Base-by-base conservation (phyloP, 257 asterid species). In the Solanum tarapatanum region DNA sequence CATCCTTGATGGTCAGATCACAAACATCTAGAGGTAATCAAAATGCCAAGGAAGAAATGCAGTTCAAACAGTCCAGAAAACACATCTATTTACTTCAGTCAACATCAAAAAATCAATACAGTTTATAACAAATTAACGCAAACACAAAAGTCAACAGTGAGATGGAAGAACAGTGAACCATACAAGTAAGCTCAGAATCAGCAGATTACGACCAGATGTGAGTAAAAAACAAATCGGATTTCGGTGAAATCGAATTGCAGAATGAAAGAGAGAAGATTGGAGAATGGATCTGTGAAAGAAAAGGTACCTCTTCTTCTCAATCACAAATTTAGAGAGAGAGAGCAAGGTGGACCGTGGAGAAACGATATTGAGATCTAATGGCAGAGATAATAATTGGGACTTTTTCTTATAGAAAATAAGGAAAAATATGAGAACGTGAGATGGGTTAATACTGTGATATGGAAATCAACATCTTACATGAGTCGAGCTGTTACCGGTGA, bases 341-440 rank as follows among this genome's bases (percentile, higher is more conserved):
- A 37, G 77, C 19, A 84, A 68, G 28, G 82, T 84, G 87, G 66
- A 84, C 85, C 85, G 85, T 80, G 85, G 85, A 80, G 85, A 28
- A 80, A 84, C 87, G 82, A 84, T 24, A 70, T 2, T 68, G 80
- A 84, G 87, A 84, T 84, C 87, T 39, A 84, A 64, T 66, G 87
- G 19, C 69, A 48, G 69, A 45, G 69, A 82, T 82, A 28, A 82
- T 82, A 9, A 82, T 82, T 48, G 85, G 13, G 39, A 26, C 68
- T 17, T 24, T 80, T 80, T 79, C 30, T 24, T 80, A 45, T 80
- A n/a, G 6, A 13, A 43, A 43, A 24, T 2, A 6, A 77, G 26
- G 17, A 14, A 23, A 26, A 26, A 48, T 79, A 45, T 28, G 39
- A 9, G 68, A 80, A 45, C 68, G 41, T 80, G 17, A 80, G 64